phyloP scores from a whole-genome alignment of 2,329 filamentous ascomycete species.

The Verticillium albo-atrum region DNA sequence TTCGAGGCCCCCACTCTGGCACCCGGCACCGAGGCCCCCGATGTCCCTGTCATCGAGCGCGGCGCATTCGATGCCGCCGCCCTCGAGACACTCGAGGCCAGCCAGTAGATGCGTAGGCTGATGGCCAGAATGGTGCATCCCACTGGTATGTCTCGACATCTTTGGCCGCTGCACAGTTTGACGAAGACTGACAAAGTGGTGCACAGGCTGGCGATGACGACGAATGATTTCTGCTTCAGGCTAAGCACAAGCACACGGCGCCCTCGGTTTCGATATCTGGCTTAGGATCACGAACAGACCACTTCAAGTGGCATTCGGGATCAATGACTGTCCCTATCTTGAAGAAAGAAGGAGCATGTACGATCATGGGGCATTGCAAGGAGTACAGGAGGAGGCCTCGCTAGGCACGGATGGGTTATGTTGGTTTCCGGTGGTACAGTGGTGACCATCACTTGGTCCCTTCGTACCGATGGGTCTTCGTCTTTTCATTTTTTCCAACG shows the following conservation, averaged over 20 bases:
- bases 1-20: conserved; percentile 10
- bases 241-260: neutral
- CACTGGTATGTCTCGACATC: conserved; percentile 7
- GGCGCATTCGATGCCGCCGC: neutral
- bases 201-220: neutral
- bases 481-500: no score
- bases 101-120: neutral
- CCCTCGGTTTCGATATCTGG: neutral
- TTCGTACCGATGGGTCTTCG: neutral
- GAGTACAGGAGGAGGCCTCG: neutral
- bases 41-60: conserved; percentile 6
- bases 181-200: neutral
- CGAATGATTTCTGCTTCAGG: neutral
- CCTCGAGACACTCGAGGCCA: neutral
- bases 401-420: neutral
- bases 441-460: neutral
- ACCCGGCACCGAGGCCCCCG: conserved; percentile 7
- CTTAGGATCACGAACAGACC: neutral
- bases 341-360: neutral
- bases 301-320: neutral
- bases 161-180: neutral
- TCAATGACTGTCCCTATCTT: neutral
- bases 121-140: conserved; percentile 4
- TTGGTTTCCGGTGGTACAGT: neutral
- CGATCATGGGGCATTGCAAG: neutral